These are phyloP conservation scores for Ochetophila trinervis DNA, from an alignment of 306 rosid species.

Conservation along the genomic window DNA sequence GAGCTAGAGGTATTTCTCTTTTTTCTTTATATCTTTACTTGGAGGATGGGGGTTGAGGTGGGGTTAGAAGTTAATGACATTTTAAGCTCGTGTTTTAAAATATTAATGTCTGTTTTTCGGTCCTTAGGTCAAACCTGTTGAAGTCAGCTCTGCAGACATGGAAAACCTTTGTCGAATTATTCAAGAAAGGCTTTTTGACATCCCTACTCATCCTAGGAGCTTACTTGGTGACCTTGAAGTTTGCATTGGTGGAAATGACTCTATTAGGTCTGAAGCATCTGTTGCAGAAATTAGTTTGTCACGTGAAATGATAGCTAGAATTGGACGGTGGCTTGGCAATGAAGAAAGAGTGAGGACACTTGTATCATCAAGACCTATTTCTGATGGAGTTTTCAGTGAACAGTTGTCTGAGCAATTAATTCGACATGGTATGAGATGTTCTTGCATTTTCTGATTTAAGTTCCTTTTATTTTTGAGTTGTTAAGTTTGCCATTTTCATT, in stretches of 20 bases:
- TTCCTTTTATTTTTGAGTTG: not conserved
- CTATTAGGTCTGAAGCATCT: slow-evolving; percentile 58
- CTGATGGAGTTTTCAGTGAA: slow-evolving; percentile 62
- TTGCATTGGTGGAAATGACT: slow-evolving; percentile 71
- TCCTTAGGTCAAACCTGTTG: slow-evolving; percentile 76
- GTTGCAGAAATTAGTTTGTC: slow-evolving; percentile 77
- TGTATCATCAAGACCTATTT: slow-evolving; percentile 39
- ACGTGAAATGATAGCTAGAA: slow-evolving; percentile 56
- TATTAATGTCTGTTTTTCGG: slow-evolving; percentile 22
- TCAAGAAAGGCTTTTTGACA: slow-evolving; percentile 50
- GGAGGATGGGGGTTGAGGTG: not conserved
- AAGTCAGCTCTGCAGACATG: slow-evolving; percentile 71
- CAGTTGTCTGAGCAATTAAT: slow-evolving; percentile 73
- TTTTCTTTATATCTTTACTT: not conserved
- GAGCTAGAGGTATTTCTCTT: slow-evolving; percentile 72
- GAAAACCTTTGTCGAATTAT: slow-evolving; percentile 63
- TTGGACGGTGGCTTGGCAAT: slow-evolving; percentile 86
- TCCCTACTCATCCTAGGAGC: slow-evolving; percentile 77
- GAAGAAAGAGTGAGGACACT: slow-evolving; percentile 73
- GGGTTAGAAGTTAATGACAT: slow-evolving; percentile 4
- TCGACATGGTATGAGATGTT: slow-evolving; percentile 71
- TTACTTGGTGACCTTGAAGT: slow-evolving; percentile 79
- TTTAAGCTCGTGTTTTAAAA: slow-evolving; percentile 20
- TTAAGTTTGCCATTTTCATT: not conserved
- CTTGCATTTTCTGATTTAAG: too few species aligned